Evolutionary conservation across 2,329 filamentous ascomycete genomes (phyloP).

Genomic region (Penicillium sclerotiorum): DNA sequence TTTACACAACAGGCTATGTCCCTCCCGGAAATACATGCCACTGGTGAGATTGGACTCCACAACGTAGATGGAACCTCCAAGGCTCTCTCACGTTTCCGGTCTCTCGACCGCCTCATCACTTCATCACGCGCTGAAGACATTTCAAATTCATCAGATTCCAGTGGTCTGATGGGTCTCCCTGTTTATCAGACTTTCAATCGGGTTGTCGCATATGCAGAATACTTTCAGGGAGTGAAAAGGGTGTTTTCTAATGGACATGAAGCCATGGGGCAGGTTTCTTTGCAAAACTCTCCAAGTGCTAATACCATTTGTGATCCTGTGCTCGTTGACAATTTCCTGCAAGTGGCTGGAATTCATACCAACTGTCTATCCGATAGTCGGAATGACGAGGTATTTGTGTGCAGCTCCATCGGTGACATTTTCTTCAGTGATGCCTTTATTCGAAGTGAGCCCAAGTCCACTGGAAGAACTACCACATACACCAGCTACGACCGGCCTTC

Average conservation of each 20-base stretch:
- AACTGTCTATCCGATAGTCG: conserved; percentile 30
- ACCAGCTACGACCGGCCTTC: background rate
- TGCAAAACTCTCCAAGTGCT: background rate
- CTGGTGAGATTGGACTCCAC: background rate
- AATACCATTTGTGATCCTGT: conserved; percentile 25
- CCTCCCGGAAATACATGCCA: too few relatives aligned
- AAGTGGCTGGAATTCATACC: conserved; percentile 35
- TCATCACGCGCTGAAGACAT: background rate
- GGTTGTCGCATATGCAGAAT: background rate
- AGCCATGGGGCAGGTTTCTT: conserved; percentile 13
- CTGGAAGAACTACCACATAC: background rate
- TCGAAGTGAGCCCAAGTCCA: too few relatives aligned
- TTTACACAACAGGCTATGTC: background rate
- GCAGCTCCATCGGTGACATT: background rate
- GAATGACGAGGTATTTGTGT: background rate
- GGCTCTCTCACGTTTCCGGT: background rate
- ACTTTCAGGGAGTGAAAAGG: conserved; percentile 17
- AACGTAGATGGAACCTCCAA: background rate
- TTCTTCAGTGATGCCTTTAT: too few relatives aligned
- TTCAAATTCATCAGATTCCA: too few relatives aligned
- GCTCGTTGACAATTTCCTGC: conserved; percentile 31
- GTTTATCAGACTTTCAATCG: background rate
- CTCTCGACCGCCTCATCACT: background rate
- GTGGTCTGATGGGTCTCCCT: background rate
- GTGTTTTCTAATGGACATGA: conserved; percentile 21